A percentile compares a stretch with the other conserved stretches of the same genome.
Evolutionary conservation across 306 rosid genomes (phyloP).

Genomic region (Pyrus communis): DNA sequence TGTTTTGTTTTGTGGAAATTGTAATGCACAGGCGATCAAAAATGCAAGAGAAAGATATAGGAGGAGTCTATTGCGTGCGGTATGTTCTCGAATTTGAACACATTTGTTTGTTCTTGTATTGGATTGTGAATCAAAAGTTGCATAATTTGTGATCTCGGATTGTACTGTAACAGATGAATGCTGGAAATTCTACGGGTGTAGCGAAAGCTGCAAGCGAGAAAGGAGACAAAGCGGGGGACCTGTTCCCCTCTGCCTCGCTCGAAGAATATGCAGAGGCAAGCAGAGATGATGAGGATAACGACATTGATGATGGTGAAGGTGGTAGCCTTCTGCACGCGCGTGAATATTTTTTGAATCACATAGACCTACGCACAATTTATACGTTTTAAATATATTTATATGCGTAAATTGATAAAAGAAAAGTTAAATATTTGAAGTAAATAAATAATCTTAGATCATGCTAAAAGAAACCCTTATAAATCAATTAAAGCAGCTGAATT

Average conservation of each 20-base stretch:
- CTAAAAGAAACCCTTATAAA: too few species aligned
- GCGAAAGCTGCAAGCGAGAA: slow-evolving; percentile 17
- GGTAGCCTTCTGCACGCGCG: too few species aligned
- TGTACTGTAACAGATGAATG: slow-evolving; percentile 54
- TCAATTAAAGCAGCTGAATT: too few species aligned
- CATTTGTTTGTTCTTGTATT: background rate
- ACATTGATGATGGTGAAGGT: background rate
- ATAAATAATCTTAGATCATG: too few species aligned
- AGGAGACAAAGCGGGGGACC: slow-evolving; percentile 48
- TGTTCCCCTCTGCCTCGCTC: slow-evolving; percentile 52
- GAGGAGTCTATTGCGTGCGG: too few species aligned
- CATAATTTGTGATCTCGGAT: background rate
- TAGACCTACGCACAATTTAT: too few species aligned
- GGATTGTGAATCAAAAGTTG: background rate
- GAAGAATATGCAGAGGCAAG: slow-evolving; percentile 51
- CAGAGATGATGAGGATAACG: slow-evolving; percentile 6
- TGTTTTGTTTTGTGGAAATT: slow-evolving; percentile 7
- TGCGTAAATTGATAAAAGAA: too few species aligned
- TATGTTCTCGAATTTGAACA: slow-evolving; percentile 24
- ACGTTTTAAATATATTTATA: too few species aligned
- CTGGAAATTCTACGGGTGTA: slow-evolving; percentile 39
- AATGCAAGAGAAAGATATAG: too few species aligned
- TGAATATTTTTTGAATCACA: too few species aligned
- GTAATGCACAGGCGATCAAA: too few species aligned
- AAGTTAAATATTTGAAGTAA: too few species aligned